Evolutionary conservation across 2,329 filamentous ascomycete species (phyloP).

Genomic region (Exophiala alcalophila): DNA sequence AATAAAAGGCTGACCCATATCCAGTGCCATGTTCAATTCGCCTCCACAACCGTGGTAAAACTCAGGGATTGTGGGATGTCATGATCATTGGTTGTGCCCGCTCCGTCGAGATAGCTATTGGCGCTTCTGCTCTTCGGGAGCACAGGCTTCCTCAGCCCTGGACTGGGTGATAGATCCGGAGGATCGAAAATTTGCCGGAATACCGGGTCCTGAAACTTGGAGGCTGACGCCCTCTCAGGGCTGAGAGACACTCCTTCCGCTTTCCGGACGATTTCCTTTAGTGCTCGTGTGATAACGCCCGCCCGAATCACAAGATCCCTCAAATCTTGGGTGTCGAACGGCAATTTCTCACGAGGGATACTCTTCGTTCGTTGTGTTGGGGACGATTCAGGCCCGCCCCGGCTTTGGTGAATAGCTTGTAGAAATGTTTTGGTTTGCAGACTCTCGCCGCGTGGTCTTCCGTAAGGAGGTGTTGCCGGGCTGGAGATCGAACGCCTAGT

Average conservation of each 20-base stretch:
- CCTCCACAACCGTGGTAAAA: constrained; percentile 23
- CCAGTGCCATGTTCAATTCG: constrained; percentile 14
- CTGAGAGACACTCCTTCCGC: constrained; percentile 45
- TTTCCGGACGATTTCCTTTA: constrained; percentile 51
- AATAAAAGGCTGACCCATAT: constrained; percentile 5
- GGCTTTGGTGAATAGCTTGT: constrained; percentile 56
- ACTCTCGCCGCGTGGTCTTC: constrained; percentile 54
- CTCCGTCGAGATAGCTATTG: constrained; percentile 32
- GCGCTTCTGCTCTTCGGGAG: constrained; percentile 33
- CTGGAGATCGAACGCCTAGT: constrained; percentile 29
- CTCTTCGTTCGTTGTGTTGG: constrained; percentile 33
- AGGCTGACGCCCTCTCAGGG: constrained; percentile 30
- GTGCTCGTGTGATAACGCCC: constrained; percentile 47
- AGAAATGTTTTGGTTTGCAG: constrained; percentile 62
- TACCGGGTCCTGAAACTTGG: constrained; percentile 40
- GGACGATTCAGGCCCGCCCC: constrained; percentile 33
- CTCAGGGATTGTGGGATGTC: constrained; percentile 22
- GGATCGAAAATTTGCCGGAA: constrained; percentile 50
- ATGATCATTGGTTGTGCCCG: constrained; percentile 29
- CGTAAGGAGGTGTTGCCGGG: constrained; percentile 30
- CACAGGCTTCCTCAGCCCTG: constrained; percentile 25
- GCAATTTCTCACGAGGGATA: constrained; percentile 52
- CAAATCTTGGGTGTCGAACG: constrained; percentile 64
- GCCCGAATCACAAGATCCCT: constrained; percentile 57
- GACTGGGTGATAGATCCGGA: constrained; percentile 36